A percentile compares a stretch with the other conserved stretches of the same genome.
phyloP scores from a whole-genome alignment of 1,284 basidiomycete species.

The Trichosporon coremiiforme region DNA sequence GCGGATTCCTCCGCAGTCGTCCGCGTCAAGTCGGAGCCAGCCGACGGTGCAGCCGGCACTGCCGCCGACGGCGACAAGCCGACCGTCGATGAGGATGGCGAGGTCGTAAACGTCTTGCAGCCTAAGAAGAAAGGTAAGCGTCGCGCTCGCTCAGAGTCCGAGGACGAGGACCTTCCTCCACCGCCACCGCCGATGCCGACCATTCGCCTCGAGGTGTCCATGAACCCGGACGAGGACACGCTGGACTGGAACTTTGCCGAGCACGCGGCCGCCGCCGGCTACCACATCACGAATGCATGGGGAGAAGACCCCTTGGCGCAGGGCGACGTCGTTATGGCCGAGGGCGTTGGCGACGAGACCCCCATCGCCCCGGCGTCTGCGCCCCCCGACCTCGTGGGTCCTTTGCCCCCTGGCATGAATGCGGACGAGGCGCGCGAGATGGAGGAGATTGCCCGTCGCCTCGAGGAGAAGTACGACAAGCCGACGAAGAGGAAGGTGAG shows the following conservation, averaged over 20 bases:
- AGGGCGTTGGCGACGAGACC: conserved; percentile 4
- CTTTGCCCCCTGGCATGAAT: conserved; percentile 22
- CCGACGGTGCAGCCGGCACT: conserved; percentile 10
- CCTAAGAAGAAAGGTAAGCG: conserved; percentile 47
- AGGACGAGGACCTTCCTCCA: conserved; percentile 49
- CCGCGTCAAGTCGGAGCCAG: conserved; percentile 29
- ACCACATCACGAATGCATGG: conserved; percentile 27
- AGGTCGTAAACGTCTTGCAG: conserved; percentile 33
- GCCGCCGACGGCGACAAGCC: conserved; percentile 16
- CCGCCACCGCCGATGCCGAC: conserved; percentile 52
- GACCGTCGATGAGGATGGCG: conserved; percentile 17
- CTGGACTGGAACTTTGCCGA: conserved; percentile 50
- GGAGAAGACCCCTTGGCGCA: conserved; percentile 26
- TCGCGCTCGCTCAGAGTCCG: conserved; percentile 36
- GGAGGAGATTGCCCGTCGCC: conserved; percentile 42
- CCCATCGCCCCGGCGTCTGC: not conserved
- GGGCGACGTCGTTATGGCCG: conserved; percentile 20
- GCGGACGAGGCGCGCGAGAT: conserved; percentile 28
- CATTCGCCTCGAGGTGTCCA: conserved; percentile 42
- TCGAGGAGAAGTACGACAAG: conserved; percentile 47
- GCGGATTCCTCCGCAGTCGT: conserved; percentile 2
- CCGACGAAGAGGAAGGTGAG: conserved; percentile 34
- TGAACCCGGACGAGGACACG: conserved; percentile 32
- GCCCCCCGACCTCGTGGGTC: conserved; percentile 15
- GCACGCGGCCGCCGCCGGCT: conserved; percentile 39